A percentile compares a stretch with the other conserved stretches of the same genome.
Evolutionary conservation across 768 basidiomycete species (phyloP).

Genomic region (Boletus speciosus): DNA sequence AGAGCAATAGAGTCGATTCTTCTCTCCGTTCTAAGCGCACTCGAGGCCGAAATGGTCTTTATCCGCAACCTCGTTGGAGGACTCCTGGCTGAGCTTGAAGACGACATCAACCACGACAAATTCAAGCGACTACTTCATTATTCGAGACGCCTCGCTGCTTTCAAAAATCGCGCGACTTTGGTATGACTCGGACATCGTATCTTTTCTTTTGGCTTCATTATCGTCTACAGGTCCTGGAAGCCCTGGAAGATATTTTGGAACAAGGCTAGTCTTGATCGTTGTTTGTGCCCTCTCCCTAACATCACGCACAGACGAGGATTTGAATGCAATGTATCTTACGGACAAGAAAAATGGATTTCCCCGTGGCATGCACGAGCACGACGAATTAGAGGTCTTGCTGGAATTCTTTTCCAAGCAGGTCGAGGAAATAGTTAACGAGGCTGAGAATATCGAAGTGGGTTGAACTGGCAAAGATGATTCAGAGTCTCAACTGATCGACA

Average conservation of each 20-base stretch:
- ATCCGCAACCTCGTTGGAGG: slow-evolving; percentile 88
- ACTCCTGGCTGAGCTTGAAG: slow-evolving; percentile 88
- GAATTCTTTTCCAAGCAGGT: slow-evolving; percentile 96
- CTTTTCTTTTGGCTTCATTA: not conserved
- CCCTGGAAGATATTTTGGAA: slow-evolving; percentile 85
- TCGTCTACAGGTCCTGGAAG: slow-evolving; percentile 70
- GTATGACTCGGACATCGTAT: slow-evolving; percentile 37
- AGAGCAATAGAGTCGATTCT: slow-evolving; percentile 93
- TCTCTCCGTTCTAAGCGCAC: slow-evolving; percentile 84
- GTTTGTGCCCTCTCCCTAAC: not conserved
- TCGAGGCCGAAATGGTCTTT: slow-evolving; percentile 96
- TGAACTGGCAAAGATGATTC: not conserved
- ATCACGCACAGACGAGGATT: slow-evolving; percentile 72
- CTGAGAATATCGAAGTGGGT: slow-evolving; percentile 77
- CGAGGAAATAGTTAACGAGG: slow-evolving; percentile 93
- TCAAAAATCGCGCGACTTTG: slow-evolving; percentile 86
- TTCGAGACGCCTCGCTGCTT: slow-evolving; percentile 80
- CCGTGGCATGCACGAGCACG: slow-evolving; percentile 77
- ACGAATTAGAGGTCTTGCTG: slow-evolving; percentile 89
- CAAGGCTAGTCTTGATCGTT: slow-evolving; percentile 55
- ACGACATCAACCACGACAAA: slow-evolving; percentile 92
- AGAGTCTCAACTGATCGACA: not conserved
- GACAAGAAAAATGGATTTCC: slow-evolving; percentile 66
- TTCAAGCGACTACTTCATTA: slow-evolving; percentile 91
- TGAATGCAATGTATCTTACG: slow-evolving; percentile 93